A percentile compares a stretch with the other conserved stretches of the same genome.
These are phyloP conservation scores for Neurospora sp. DNA, from an alignment of 495 filamentous ascomycete genomes.

Conservation along the genomic window DNA sequence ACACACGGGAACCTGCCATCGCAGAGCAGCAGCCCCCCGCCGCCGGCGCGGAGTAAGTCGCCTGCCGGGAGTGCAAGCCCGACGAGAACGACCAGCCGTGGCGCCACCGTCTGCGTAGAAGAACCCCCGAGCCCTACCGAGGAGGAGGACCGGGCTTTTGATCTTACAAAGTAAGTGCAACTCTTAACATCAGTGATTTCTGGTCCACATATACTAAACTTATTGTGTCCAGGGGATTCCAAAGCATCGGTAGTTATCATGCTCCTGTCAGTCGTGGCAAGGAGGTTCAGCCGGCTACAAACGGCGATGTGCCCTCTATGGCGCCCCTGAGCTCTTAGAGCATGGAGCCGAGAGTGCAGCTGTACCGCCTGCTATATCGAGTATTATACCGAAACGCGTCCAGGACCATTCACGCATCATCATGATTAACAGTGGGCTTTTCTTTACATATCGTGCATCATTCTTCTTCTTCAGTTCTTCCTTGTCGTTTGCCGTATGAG, in stretches of 20 bases:
- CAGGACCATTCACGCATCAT: background rate
- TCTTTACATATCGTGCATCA: background rate
- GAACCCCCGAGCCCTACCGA: slow-evolving; percentile 2
- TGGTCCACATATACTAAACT: slow-evolving; percentile 5
- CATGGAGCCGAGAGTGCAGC: background rate
- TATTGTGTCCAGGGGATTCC: too few relatives aligned
- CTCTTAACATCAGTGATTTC: background rate
- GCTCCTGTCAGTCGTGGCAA: slow-evolving; percentile 24
- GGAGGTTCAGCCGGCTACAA: slow-evolving; percentile 14
- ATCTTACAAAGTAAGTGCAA: slow-evolving; percentile 26
- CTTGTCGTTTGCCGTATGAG: background rate
- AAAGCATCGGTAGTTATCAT: slow-evolving; percentile 32
- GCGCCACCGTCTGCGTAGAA: background rate
- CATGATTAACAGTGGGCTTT: too few relatives aligned
- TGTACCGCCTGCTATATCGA: too few relatives aligned
- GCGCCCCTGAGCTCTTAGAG: background rate
- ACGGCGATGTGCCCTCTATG: background rate
- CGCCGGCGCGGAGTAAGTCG: slow-evolving; percentile 33
- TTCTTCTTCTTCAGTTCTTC: background rate
- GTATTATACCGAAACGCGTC: background rate
- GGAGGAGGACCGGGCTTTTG: slow-evolving; percentile 26
- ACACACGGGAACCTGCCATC: slow-evolving; percentile 35
- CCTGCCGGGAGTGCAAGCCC: slow-evolving; percentile 19
- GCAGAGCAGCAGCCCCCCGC: slow-evolving; percentile 59
- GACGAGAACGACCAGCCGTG: slow-evolving; percentile 12